Evolutionary conservation across 805 yeast species (phyloP).

Genomic region (Candida caryicola): DNA sequence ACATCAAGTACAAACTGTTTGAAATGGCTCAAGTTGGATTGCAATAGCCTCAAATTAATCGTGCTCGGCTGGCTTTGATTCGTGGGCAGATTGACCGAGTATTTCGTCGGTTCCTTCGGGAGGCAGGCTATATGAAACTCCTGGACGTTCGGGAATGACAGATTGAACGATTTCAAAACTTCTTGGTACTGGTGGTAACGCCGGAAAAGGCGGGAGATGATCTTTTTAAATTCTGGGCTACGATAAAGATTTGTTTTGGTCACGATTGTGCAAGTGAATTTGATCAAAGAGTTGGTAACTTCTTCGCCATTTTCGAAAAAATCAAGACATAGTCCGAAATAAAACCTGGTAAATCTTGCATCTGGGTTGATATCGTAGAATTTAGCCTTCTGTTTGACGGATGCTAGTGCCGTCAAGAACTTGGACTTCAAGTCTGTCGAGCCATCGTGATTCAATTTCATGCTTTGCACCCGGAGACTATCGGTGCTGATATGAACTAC

Average conservation of each 20-base stretch:
- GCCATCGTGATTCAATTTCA: not conserved
- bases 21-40: slow-evolving; percentile 1
- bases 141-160: no score
- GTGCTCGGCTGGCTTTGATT: no score
- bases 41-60: no score
- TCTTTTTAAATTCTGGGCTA: slow-evolving; percentile 6
- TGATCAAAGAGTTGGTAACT: slow-evolving; percentile 10
- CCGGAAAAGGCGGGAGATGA: no score
- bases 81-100: no score
- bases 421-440: not conserved
- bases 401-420: not conserved
- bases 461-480: not conserved
- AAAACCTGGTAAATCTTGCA: slow-evolving; percentile 1
- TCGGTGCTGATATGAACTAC: not conserved
- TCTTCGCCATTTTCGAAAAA: slow-evolving; percentile 17
- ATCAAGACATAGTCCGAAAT: slow-evolving; percentile 4
- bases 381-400: slow-evolving; percentile 1
- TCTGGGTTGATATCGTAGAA: not conserved
- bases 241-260: slow-evolving; percentile 12
- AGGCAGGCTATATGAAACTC: no score
- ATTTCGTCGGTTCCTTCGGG: no score
- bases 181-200: no score
- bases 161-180: no score
- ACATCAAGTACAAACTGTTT: not conserved
- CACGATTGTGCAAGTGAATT: slow-evolving; percentile 5